Conservation (phyloP, 1,139 yeast genomes). For the Nematodospora anomalae region DNA sequence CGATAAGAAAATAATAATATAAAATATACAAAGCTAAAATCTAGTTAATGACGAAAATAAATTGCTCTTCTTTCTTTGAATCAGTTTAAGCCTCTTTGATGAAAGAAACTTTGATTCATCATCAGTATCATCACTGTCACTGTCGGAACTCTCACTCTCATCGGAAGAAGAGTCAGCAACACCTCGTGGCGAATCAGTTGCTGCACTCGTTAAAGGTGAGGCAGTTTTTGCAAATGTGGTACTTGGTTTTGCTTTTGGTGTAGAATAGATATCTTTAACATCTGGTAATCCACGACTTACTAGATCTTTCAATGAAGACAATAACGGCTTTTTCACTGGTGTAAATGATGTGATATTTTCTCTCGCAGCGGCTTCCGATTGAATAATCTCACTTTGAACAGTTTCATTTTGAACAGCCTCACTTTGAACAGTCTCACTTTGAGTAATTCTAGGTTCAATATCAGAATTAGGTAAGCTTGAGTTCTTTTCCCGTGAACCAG, state of each 20-base stretch:
- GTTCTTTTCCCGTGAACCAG: conserved; percentile 1
- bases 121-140: conserved; percentile 23
- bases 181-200: conserved; percentile 3
- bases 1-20: not conserved
- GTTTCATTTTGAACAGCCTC: not conserved
- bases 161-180: conserved; percentile 3
- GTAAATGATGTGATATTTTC: not conserved
- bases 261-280: conserved; percentile 41
- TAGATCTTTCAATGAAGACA: conserved; percentile 58
- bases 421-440: not conserved
- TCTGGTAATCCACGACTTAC: conserved; percentile 63
- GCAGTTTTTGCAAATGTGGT: not conserved
- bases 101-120: conserved; percentile 30
- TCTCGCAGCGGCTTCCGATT: conserved; percentile 15
- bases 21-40: not conserved
- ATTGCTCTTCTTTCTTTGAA: conserved; percentile 13
- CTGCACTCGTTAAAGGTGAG: conserved; percentile 1
- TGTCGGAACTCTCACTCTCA: conserved; percentile 15
- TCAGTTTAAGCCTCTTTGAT: conserved; percentile 8
- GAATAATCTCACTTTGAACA: not conserved
- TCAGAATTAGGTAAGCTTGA: not conserved
- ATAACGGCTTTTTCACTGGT: conserved; percentile 25
- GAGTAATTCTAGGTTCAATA: no score
- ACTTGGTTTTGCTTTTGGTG: not conserved
- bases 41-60: conserved; percentile 13